Base-by-base conservation (phyloP, 495 filamentous ascomycete genomes). In the Neurospora hispaniola region DNA sequence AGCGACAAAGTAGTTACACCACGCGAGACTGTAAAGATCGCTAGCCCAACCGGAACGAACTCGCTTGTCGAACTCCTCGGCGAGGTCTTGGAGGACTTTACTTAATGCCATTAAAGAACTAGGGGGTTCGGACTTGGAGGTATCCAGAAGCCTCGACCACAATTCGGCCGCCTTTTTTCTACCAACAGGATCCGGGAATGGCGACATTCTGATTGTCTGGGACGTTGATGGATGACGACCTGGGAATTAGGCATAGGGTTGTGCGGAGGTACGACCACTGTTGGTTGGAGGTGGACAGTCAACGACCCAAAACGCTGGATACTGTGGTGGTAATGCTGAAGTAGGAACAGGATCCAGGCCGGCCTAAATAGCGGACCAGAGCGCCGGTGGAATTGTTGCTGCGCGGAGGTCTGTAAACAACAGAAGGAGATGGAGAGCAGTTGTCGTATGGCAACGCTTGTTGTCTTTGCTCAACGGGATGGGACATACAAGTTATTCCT, bases 1-100 rank as follows among this genome's bases (percentile, higher is more conserved):
- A 0, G 46, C 46, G 46, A 23, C 46, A 1, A 48, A 23, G n/a
- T 48, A 48, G 5, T 11, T 0, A 12, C 4, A 9, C 46, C 46
- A 48, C n/a, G n/a, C 10, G 9, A 12, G 2, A 12, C 46, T 48
- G 43, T n/a, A 7, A 16, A 1, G 1, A 3, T 46, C n/a, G 16
- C 18, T 44, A 3, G 1, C 1, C 43, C 43, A 44, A 0, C 3
- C 0, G 0, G 18, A 3, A 4, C 7, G 6, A 1, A 48, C 3
- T 48, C 46, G 46, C 46, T 54, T 23, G n/a, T 5, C 4, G 4
- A 5, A 23, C 46, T 54, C 46, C 4, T 54, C 46, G n/a, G n/a
- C n/a, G 5, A 54, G 46, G 4, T 54, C 35, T 38, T 38, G 35
- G 35, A 38, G 35, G 35, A 38, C 35, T 4, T 38, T 4, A 5